A percentile compares a stretch with the other conserved stretches of the same genome.
phyloP scores from a whole-genome alignment of 2,329 filamentous ascomycete species.

The Fusarium continuum region DNA sequence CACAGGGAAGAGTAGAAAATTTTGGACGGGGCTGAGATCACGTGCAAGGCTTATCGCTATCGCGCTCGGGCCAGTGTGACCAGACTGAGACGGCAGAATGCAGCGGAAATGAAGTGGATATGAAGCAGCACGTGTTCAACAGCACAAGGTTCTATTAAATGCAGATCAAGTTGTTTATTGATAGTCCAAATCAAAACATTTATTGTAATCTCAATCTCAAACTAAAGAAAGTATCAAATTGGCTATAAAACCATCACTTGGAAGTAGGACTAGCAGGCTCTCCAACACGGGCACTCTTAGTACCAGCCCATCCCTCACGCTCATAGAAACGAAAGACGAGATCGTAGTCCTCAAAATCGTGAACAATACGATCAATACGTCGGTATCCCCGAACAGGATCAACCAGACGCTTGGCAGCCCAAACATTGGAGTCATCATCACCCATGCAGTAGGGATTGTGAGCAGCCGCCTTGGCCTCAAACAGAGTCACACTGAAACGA shows the following conservation, averaged over 20 bases:
- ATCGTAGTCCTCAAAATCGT: slow-evolving; percentile 97
- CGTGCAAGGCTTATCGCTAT: slow-evolving; percentile 39
- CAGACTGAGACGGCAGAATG: no score
- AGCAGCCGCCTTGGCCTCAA: slow-evolving; percentile 79
- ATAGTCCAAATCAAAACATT: no score
- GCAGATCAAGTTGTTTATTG: no score
- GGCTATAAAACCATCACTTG: slow-evolving; percentile 37
- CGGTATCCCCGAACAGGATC: slow-evolving; percentile 87
- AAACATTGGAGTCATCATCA: slow-evolving; percentile 51
- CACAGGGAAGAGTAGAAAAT: slow-evolving; percentile 22
- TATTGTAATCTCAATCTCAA: no score
- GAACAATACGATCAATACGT: slow-evolving; percentile 91
- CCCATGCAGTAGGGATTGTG: slow-evolving; percentile 54
- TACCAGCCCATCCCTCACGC: slow-evolving; percentile 77
- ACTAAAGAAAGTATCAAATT: neutral
- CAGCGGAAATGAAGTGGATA: no score
- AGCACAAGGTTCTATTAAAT: no score
- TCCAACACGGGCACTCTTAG: slow-evolving; percentile 62
- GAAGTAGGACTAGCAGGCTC: slow-evolving; percentile 51
- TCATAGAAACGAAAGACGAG: slow-evolving; percentile 97
- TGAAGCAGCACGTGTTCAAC: no score
- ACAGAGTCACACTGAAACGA: slow-evolving; percentile 96
- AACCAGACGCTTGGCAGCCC: slow-evolving; percentile 64
- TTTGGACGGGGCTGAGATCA: slow-evolving; percentile 31
- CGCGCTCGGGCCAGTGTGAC: neutral